phyloP scores from a whole-genome alignment of 257 asterid species.

The Fraxinus excelsior region DNA sequence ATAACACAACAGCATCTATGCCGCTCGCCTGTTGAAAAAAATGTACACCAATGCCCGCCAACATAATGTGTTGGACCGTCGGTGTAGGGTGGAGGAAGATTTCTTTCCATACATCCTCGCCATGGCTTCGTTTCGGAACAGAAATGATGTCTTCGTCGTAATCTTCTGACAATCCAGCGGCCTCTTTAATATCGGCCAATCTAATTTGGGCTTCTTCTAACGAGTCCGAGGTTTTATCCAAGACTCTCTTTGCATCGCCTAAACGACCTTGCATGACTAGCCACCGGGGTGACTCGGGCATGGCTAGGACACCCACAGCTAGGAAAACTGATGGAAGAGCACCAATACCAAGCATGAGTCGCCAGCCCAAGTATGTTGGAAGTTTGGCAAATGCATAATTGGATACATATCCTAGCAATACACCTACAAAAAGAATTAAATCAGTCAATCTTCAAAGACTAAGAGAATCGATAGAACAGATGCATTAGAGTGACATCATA shows the following conservation, averaged over 20 bases:
- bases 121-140: conserved; percentile 13
- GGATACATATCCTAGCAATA: conserved; percentile 43
- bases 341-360: conserved; percentile 55
- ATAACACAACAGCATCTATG: conserved; percentile 41
- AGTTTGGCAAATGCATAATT: conserved; percentile 41
- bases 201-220: conserved; percentile 42
- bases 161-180: conserved; percentile 37
- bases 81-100: conserved; percentile 49
- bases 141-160: conserved; percentile 24
- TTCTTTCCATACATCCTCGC: conserved; percentile 41
- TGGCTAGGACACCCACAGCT: conserved; percentile 33
- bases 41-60: conserved; percentile 47
- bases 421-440: conserved; percentile 30
- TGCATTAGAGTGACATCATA: too few species aligned
- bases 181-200: conserved; percentile 47
- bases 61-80: conserved; percentile 43
- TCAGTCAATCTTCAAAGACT: not conserved
- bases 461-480: too few species aligned
- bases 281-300: conserved; percentile 64
- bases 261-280: conserved; percentile 52
- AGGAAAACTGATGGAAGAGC: conserved; percentile 48
- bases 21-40: conserved; percentile 64
- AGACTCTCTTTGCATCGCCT: conserved; percentile 38
- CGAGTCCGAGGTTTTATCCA: conserved; percentile 45
- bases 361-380: conserved; percentile 40